Evolutionary conservation across 306 rosid genomes (phyloP).

Genomic region (Trichosanthes truncata): DNA sequence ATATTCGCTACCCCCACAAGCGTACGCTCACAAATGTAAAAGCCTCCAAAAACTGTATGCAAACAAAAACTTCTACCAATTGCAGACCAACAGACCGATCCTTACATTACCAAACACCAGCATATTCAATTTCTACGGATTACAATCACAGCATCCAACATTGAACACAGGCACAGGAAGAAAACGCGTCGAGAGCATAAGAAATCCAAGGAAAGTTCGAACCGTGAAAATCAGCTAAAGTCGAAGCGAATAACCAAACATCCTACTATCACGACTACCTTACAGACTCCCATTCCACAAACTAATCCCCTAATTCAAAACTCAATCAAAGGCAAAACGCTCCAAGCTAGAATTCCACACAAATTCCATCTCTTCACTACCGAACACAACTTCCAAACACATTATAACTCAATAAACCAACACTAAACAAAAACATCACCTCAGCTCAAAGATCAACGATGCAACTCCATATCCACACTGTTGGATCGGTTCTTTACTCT

Average conservation of each 20-base stretch:
- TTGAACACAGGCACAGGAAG: not conserved
- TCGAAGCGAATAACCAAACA: not conserved
- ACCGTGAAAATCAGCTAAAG: not conserved
- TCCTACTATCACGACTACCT: not conserved
- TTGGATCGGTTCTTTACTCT: not conserved
- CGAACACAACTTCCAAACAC: not conserved
- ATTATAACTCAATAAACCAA: not conserved
- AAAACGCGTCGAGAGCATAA: not conserved
- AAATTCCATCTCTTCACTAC: not conserved
- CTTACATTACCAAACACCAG: not conserved
- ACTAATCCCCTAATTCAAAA: not conserved
- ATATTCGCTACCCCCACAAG: not conserved
- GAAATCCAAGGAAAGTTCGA: not conserved
- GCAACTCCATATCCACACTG: not conserved
- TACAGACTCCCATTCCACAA: not conserved
- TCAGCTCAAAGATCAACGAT: not conserved
- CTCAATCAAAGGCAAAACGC: not conserved
- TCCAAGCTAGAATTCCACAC: not conserved
- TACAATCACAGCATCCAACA: not conserved
- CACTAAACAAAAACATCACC: not conserved
- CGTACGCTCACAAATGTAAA: not conserved
- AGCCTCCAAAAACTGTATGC: not conserved
- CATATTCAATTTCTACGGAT: not conserved
- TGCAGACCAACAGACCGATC: not conserved
- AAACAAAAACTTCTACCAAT: not conserved